Evolutionary conservation across 208 protist species (phyloP), one percentile per base, ranked within the genome.

Genomic region (Trypanosoma mega): DNA sequence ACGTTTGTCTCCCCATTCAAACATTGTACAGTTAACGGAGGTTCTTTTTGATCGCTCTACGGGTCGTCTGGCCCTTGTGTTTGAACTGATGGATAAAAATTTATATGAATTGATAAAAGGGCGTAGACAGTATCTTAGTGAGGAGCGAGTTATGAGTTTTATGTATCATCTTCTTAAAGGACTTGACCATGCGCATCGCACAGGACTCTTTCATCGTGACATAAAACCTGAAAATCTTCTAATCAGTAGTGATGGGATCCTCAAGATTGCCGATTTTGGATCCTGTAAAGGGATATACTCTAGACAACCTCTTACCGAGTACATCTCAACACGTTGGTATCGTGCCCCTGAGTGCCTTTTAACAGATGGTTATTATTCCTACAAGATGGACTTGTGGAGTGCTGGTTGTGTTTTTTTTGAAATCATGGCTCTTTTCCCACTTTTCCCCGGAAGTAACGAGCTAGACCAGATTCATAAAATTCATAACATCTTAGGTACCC

Each of bases 81-180:
- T 99, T 76, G 97, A 99, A 71, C 68, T 98, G 16, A 97, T 99
- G 95, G 97, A 98, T 11, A 97, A 97, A 91, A 99, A 98, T 69
- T 72, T 98, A 7, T 99, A 99, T 73, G 96, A 99, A 74, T 54
- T 98, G 9, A 99, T 99, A 34, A 82, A 82, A 29, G 83, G 85
- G 1, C 57, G 97, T 16, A 65, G 77, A 43, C 90, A 98, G 63
- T 85, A 86, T 62, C 64, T 98, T 0, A 61, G 67, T 3, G 87
- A 97, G 44, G 85, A 94, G 34, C 82, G 97, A 58, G 61, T 96
- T 5, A 84, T 90, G 6, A 76, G 60, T 18, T 93, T 89, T 70
- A 92, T 97, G 73, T 94, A 97, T 65, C 82, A 96, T 44, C 53
- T 95, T 30, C 64, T 93, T 26, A 87, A 96, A 30, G 97, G 90